Percentiles rank a stretch among this genome's conserved stretches.
phyloP scores from a whole-genome alignment of 2,329 filamentous ascomycete species.

The Alternaria novae-zelandiae region DNA sequence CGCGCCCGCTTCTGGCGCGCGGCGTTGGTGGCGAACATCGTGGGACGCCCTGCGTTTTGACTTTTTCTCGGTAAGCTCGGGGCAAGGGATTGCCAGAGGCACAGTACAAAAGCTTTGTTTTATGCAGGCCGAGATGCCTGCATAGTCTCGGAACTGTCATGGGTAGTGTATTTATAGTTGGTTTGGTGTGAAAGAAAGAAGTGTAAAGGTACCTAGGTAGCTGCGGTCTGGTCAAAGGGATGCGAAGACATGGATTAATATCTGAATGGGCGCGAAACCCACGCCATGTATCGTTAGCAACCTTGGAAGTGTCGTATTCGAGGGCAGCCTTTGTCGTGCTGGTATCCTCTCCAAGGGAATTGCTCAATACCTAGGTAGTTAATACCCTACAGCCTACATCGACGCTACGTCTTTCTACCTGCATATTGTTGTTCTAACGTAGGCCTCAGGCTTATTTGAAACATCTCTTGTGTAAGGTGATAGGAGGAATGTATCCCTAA shows the following conservation, averaged over 20 bases:
- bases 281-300: background rate
- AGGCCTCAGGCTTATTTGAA: background rate
- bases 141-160: background rate
- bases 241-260: background rate
- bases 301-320: background rate
- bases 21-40: background rate
- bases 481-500: background rate
- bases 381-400: background rate
- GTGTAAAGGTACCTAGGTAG: background rate
- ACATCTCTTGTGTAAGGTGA: background rate
- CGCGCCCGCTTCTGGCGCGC: background rate
- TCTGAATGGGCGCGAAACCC: background rate
- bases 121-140: background rate
- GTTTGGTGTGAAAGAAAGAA: background rate
- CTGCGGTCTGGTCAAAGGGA: background rate
- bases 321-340: background rate
- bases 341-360: background rate
- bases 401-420: background rate
- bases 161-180: too few species aligned
- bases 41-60: background rate
- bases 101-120: background rate
- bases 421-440: background rate
- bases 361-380: background rate
- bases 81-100: background rate
- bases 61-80: background rate